Base-by-base conservation (phyloP, 2,329 filamentous ascomycete genomes). In the Fusarium transvaalense region DNA sequence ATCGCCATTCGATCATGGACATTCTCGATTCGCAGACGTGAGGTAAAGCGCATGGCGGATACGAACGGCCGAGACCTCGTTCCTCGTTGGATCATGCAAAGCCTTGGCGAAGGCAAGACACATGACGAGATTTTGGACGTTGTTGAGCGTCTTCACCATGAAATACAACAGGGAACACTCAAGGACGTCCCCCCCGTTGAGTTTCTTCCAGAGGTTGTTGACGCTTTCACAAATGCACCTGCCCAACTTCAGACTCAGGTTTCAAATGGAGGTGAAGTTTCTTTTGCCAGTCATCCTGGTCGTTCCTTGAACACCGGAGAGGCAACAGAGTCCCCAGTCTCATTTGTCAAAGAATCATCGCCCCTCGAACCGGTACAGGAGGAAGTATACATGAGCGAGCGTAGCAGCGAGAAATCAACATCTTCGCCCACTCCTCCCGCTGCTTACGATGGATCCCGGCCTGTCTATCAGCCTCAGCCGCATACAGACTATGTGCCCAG, bases 11-110 rank as follows among this genome's bases (percentile, higher is more conserved):
- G 76, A 43, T 74, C 76, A 69, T 93, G 91, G 86, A 84, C 86
- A 2, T 78, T 93, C 9, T 84, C 84, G 8, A 82, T 90, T 47
- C 84, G 89, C 43, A 90, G 90, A 78, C 86, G 90, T 15, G 89
- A 92, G 74, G 83, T 88, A 72, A 82, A 85, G 69, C 84, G 88
- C 6, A 78, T 88, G 10, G 77, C 79, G 14, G 78, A 78, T 29
- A 78, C 53, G 10, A 72, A 66, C 41, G 67, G 66, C 21, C 69
- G 71, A 29, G 70, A 73, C 39, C 64, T 66, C 37, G 56, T 74
- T 25, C 72, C 72, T 37, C 13, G 73, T 77, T 88, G 86, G 85
- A 79, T 88, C 7, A 78, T 82, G 25, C 75, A 78, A 17, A 79
- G 78, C 45, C 82, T 84, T 23, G 80, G 82, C 17, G 76, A 80